Conservation (phyloP, 768 basidiomycete genomes). For the Vararia minispora region DNA sequence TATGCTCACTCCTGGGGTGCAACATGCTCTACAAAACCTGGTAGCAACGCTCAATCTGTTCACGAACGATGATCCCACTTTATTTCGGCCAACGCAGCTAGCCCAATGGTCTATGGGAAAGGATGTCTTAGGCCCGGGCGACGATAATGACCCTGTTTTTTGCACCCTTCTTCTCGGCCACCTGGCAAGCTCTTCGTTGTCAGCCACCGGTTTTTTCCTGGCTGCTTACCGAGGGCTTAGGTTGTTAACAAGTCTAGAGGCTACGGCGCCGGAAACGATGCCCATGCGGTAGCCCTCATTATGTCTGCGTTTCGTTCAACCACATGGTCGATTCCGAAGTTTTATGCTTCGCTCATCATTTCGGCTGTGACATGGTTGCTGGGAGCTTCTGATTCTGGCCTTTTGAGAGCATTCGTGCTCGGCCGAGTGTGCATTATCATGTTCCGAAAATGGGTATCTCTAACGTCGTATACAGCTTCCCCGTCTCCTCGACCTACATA, state of each 20-base stretch:
- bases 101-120: slow-evolving; percentile 10
- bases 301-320: slow-evolving; percentile 49
- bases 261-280: slow-evolving; percentile 12
- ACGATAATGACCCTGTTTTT: slow-evolving; percentile 8
- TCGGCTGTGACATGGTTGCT: slow-evolving; percentile 53
- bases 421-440: slow-evolving; percentile 48
- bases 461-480: slow-evolving; percentile 47
- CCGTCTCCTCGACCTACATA: slow-evolving; percentile 41
- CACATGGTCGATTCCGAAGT: slow-evolving; percentile 50
- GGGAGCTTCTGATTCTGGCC: slow-evolving; percentile 29
- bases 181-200: slow-evolving; percentile 5
- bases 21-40: slow-evolving; percentile 10
- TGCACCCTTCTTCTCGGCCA: slow-evolving; percentile 13
- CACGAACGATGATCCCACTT: slow-evolving; percentile 8
- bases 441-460: too few species aligned
- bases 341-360: slow-evolving; percentile 57
- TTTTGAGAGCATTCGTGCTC: slow-evolving; percentile 62
- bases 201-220: not conserved
- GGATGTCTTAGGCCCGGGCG: slow-evolving; percentile 13
- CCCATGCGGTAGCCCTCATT: slow-evolving; percentile 40
- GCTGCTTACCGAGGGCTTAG: not conserved
- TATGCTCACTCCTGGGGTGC: slow-evolving; percentile 8
- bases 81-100: slow-evolving; percentile 2
- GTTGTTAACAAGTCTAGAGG: slow-evolving; percentile 8
- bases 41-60: slow-evolving; percentile 12